Base-by-base conservation (phyloP, 768 basidiomycete species). In the Termitomyces sp. region DNA sequence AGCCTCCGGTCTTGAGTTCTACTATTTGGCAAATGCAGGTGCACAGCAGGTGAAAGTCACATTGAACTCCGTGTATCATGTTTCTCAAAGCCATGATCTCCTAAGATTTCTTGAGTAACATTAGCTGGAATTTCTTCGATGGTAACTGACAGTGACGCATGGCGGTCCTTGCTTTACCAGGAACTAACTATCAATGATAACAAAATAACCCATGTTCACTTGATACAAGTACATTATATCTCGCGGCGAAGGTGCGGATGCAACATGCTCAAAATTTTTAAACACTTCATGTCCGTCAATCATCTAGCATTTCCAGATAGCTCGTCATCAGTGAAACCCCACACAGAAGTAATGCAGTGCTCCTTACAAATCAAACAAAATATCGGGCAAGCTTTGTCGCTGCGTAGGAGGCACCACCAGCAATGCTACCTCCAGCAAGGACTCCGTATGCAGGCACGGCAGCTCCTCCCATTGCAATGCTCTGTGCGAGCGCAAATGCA, bases 111-210 rank as follows among this genome's bases (percentile, higher is more conserved):
- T n/a, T n/a, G n/a, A n/a, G 27, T 54, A 77, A 78, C 58, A 67
- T 76, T 61, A 72, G 6, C 65, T 79, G 4, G 71, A 68, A 60
- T 67, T 80, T 34, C 67, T 82, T 8, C 79, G 78, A 36, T 82
- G 80, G 80, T 83, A 54, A 81, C 81, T 12, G 81, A 80, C 27
- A 31, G 73, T 81, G 8, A 84, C 63, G 79, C 80, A 20, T 81
- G 78, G 80, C 80, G 39, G 72, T 63, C 34, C 36, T 53, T 9
- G 52, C 13, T 11, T 22, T 20, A 3, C 20, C 33, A 33, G 6
- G 33, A 11, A 50, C 18, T 15, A 15, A n/a, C n/a, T 27, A 27
- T 46, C 27, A 4, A 27, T 15, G 13, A 1, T 49, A n/a, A 33
- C 30, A 20, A 31, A 33, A 34, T 18, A 20, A 50, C 12, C 16